A percentile compares a stretch with the other conserved stretches of the same genome.
phyloP scores from a whole-genome alignment of 106 monocot species.

The Dendrobium chrysotoxum region DNA sequence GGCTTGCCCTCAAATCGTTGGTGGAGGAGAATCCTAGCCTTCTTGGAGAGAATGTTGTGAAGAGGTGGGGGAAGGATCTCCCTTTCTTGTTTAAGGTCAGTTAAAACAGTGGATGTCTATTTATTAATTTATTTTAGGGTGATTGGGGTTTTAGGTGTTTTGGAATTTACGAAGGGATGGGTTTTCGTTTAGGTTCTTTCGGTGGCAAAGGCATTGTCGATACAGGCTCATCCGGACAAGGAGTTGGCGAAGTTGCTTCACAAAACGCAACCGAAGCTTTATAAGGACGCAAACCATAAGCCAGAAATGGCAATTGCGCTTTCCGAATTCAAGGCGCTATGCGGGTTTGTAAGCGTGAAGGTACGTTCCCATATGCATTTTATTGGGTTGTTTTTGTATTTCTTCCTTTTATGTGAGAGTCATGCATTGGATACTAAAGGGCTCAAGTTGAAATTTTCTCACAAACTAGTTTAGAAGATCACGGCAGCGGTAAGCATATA shows the following conservation, averaged over 20 bases:
- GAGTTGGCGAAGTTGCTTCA: conserved; percentile 60
- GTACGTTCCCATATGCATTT: conserved; percentile 23
- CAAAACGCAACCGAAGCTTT: conserved; percentile 47
- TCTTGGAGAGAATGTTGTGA: conserved; percentile 44
- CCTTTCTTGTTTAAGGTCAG: conserved; percentile 93
- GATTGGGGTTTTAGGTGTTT: neutral
- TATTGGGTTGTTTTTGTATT: neutral
- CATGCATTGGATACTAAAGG: neutral
- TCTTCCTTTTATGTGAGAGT: neutral
- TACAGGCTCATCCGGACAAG: conserved; percentile 94
- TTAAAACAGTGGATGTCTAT: neutral
- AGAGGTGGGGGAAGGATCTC: conserved; percentile 64
- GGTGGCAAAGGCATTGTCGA: conserved; percentile 83
- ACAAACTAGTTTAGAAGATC: neutral
- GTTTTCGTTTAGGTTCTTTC: conserved; percentile 56
- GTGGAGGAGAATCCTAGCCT: conserved; percentile 55
- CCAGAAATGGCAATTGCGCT: conserved; percentile 95
- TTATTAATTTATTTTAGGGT: neutral
- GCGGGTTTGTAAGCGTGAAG: conserved; percentile 63
- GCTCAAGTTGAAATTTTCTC: no score
- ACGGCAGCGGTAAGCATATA: neutral
- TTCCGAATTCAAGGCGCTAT: conserved; percentile 79
- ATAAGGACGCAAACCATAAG: conserved; percentile 89
- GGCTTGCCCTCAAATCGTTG: conserved; percentile 43
- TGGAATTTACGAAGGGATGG: neutral